These are phyloP conservation scores for Tephrocybe sp. DNA, from an alignment of 768 basidiomycete species.

Conservation along the genomic window DNA sequence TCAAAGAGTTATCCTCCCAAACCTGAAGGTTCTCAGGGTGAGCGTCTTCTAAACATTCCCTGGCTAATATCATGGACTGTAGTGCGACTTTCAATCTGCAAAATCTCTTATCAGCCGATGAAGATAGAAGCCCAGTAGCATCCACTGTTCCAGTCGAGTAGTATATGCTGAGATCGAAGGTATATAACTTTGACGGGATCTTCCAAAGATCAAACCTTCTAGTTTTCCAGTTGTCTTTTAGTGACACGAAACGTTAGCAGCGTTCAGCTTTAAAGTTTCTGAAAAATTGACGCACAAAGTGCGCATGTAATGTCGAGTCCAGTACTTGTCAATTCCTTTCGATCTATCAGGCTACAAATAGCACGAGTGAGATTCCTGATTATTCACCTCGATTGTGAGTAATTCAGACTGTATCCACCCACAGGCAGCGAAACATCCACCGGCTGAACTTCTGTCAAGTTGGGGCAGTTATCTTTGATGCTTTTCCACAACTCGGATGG, in stretches of 20 bases:
- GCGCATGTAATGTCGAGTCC: background rate
- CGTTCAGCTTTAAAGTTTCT: background rate
- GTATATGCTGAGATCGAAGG: conserved; percentile 1
- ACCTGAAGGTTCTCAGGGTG: too few relatives aligned
- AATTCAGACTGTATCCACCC: conserved; percentile 3
- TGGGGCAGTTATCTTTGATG: conserved; percentile 2
- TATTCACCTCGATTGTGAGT: conserved; percentile 5
- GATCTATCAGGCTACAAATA: background rate
- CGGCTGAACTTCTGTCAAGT: background rate
- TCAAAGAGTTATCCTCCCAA: too few relatives aligned
- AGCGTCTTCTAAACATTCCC: too few relatives aligned
- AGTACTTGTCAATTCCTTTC: background rate
- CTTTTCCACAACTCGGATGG: background rate
- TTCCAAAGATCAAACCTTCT: background rate
- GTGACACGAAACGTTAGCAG: background rate
- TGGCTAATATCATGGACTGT: too few relatives aligned
- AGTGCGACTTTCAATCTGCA: too few relatives aligned
- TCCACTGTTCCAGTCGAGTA: too few relatives aligned
- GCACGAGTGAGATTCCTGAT: background rate
- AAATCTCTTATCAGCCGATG: too few relatives aligned
- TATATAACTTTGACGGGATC: conserved; percentile 1
- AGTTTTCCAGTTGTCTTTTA: background rate
- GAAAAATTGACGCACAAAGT: background rate
- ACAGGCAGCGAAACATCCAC: background rate
- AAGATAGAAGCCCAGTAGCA: too few relatives aligned